These are phyloP conservation scores for Cercospora canescens DNA, from an alignment of 2,329 filamentous ascomycete genomes.

Conservation along the genomic window DNA sequence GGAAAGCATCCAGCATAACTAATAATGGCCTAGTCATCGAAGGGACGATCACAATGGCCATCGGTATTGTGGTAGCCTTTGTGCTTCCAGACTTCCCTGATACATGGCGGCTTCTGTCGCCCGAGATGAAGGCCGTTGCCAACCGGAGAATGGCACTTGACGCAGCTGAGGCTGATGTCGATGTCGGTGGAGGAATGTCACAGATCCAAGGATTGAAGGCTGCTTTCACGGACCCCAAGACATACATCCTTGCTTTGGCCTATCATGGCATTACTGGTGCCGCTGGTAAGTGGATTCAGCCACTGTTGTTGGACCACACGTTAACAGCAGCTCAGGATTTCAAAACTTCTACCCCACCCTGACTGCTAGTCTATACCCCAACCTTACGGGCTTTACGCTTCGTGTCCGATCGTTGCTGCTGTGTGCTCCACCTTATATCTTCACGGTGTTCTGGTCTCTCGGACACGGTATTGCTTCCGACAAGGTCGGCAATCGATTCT, in stretches of 20 bases:
- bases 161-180: constrained; percentile 51
- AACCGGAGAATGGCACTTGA: constrained; percentile 53
- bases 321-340: constrained; percentile 40
- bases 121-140: constrained; percentile 50
- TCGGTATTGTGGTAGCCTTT: constrained; percentile 35
- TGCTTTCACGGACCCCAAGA: constrained; percentile 53
- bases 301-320: not conserved
- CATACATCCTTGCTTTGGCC: constrained; percentile 50
- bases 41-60: constrained; percentile 29
- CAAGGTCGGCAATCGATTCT: constrained; percentile 48
- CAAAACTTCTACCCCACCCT: constrained; percentile 60
- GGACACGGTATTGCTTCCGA: constrained; percentile 49
- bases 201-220: constrained; percentile 53
- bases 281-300: constrained; percentile 22
- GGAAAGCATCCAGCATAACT: too few species aligned
- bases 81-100: constrained; percentile 52
- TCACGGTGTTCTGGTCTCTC: constrained; percentile 53
- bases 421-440: constrained; percentile 55
- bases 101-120: constrained; percentile 43
- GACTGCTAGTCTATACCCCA: constrained; percentile 42
- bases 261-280: constrained; percentile 53
- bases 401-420: constrained; percentile 50
- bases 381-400: constrained; percentile 37
- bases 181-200: constrained; percentile 49
- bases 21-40: constrained; percentile 45